These are phyloP conservation scores for Didymella pinodella DNA, from an alignment of 2,329 filamentous ascomycete species.

Conservation along the genomic window DNA sequence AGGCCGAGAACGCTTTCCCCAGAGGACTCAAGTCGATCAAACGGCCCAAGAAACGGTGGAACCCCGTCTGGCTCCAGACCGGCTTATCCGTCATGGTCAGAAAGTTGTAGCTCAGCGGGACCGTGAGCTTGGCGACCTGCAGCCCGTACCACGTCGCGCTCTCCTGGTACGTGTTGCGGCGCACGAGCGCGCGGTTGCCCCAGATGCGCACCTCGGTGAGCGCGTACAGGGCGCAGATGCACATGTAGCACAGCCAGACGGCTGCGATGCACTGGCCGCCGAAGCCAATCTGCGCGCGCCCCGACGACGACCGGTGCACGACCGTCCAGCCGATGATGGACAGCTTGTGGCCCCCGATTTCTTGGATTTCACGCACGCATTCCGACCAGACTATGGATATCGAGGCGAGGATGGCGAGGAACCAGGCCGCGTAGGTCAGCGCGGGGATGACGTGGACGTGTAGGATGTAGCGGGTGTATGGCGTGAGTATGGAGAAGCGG, in stretches of 20 bases:
- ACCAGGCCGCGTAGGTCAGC: conserved; percentile 69
- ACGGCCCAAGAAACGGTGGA: conserved; percentile 85
- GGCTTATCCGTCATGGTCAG: conserved; percentile 81
- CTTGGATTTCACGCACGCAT: conserved; percentile 77
- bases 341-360: conserved; percentile 66
- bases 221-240: conserved; percentile 82
- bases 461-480: conserved; percentile 80
- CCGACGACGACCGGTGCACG: conserved; percentile 76
- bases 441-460: conserved; percentile 78
- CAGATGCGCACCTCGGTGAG: conserved; percentile 96
- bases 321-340: conserved; percentile 75
- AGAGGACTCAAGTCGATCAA: conserved; percentile 84
- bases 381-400: conserved; percentile 92
- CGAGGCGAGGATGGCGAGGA: conserved; percentile 76
- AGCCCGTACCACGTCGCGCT: conserved; percentile 95
- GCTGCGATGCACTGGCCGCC: conserved; percentile 85
- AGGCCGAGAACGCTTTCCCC: conserved; percentile 82
- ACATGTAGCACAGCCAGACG: conserved; percentile 96
- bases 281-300: conserved; percentile 80
- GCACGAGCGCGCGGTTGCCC: conserved; percentile 90
- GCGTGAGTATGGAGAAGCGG: conserved; percentile 66
- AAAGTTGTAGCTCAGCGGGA: conserved; percentile 96
- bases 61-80: conserved; percentile 79
- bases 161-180: conserved; percentile 89
- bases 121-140: conserved; percentile 89